Evolutionary conservation across 2,329 filamentous ascomycete genomes (phyloP), one percentile per base, ranked within the genome.

Genomic region (Fusarium fracticaudum): DNA sequence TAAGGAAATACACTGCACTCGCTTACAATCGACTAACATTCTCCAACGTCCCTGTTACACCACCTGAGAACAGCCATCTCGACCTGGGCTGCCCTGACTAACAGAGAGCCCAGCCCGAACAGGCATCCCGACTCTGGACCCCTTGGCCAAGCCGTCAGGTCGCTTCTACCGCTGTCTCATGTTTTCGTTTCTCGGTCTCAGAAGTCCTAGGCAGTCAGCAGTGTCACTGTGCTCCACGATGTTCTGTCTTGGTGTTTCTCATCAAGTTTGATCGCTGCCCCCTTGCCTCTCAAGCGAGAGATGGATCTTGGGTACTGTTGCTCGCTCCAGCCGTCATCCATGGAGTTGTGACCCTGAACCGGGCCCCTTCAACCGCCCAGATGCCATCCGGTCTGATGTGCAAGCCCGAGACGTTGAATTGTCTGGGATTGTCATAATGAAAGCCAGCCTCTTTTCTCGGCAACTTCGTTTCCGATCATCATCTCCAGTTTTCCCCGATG

Each of bases 391-490:
- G 79, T 77, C 75, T 79, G 82, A 76, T 84, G 77, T 81, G 71
- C 71, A 54, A 68, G 63, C 51, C 71, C 69, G 76, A 77, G 73
- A 77, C 76, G 44, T 64, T 66, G 66, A 72, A 71, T 60, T 73
- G 75, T 73, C 84, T 85, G 72, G 55, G 72, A 69, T 75, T 67
- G 45, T n/a, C 84, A 84, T 82, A 76, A 71, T 55, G 45, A 20
- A 69, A 69, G 65, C 43, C 38, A 60, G 77, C 71, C 71, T 64
- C 79, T 81, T 78, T 78, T 81, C 83, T 85, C 84, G 85, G 83
- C 82, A 81, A 78, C 76, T 67, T 72, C 50, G 40, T 60, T 70
- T 70, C 71, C 72, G 75, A 78, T 69, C 67, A 80, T 79, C 77
- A 81, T 80, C 74, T 71, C 68, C 67, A 75, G 77, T 76, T 75